Evolutionary conservation across 345 rosid genomes (phyloP).

Genomic region (Brassica cretica): DNA sequence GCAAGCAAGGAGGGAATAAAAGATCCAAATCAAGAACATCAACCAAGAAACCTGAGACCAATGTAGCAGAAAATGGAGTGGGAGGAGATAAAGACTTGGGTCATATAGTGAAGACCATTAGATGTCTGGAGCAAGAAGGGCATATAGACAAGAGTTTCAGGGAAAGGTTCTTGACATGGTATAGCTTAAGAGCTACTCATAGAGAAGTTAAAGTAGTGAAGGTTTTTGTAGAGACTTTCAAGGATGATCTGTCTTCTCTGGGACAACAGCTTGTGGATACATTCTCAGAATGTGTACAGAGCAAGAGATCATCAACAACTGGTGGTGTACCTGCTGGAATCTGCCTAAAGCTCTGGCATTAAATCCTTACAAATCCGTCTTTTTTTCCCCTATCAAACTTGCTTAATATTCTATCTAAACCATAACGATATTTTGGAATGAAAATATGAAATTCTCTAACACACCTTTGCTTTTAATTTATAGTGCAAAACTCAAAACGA

Average conservation of each 20-base stretch:
- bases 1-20: slow-evolving; percentile 49
- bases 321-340: slow-evolving; percentile 67
- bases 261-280: slow-evolving; percentile 92
- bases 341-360: slow-evolving; percentile 97
- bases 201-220: slow-evolving; percentile 83
- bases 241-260: slow-evolving; percentile 73
- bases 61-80: slow-evolving; percentile 39
- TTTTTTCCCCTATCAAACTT: background rate
- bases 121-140: slow-evolving; percentile 80
- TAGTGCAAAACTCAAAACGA: slow-evolving; percentile 1
- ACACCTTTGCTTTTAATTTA: background rate
- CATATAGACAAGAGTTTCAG: slow-evolving; percentile 90
- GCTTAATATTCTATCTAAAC: background rate
- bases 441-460: background rate
- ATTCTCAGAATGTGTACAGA: slow-evolving; percentile 68
- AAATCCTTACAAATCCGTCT: slow-evolving; percentile 20
- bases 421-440: background rate
- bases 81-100: slow-evolving; percentile 69
- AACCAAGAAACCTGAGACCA: slow-evolving; percentile 51
- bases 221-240: slow-evolving; percentile 69
- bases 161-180: slow-evolving; percentile 96
- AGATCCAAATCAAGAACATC: slow-evolving; percentile 47
- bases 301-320: slow-evolving; percentile 42
- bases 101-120: slow-evolving; percentile 73
- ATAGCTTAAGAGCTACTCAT: slow-evolving; percentile 77